Base-by-base conservation (phyloP, 164 flowering plant genomes). In the Berberis vulgaris region DNA sequence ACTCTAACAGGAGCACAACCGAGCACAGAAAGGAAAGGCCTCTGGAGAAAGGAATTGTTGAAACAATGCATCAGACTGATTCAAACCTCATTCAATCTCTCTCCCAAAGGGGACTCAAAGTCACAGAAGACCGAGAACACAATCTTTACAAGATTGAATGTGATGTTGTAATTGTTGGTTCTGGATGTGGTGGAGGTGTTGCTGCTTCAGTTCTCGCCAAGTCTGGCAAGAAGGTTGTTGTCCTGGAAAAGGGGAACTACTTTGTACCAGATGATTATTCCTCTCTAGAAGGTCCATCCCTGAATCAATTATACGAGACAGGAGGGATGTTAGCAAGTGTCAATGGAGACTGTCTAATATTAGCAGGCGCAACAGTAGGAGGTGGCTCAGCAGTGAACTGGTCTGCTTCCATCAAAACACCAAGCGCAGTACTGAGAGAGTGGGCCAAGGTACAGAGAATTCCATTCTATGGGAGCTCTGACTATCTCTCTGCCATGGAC, bases 371-470 rank as follows among this genome's bases (percentile, higher is more conserved):
- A 54, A 80, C 87, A 0, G 87, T 87, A 0, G 94, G 94, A 7
- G 94, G 94, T 5, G 94, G 94, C 8, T 81, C 91, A 6, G 88
- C 83, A 2, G 75, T 87, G 49, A 87, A 87, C 76, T 87, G 94
- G 94, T 82, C 91, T 10, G 91, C 94, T 0, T 80, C 65, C 57
- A 82, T 87, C 45, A 81, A 66, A 46, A 87, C 91, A 40, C 94
- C 94, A 1, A 59, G 63, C 38, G n/a, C 60, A 44, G 79, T 87
- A 13, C 74, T 78, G 45, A 67, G 55, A 57, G 84, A 87, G 42
- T 87, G 94, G 94, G 70, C 79, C 5, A 70, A 69, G 53, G 70
- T 69, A 8, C 77, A 74, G 13, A 71, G 69, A 58, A 54, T 87
- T 39, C 60, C 74, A 52, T 64, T 85, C 5, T 87, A 78, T 68